Base-by-base conservation (phyloP, 2,329 filamentous ascomycete genomes). In the Fusarium sp. region DNA sequence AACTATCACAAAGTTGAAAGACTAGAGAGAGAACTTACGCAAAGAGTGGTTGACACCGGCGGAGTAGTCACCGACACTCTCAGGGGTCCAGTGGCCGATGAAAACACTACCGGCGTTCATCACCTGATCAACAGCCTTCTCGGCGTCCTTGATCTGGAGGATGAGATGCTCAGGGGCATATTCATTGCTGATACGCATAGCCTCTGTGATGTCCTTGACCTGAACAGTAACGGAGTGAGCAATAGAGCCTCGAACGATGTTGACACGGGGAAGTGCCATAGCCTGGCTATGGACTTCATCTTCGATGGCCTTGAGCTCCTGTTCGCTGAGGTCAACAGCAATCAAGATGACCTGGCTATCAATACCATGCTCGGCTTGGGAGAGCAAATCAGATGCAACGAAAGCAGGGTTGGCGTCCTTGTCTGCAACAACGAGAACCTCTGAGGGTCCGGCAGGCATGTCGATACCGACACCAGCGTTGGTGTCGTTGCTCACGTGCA, bases 101-200 rank as follows among this genome's bases (percentile, higher is more conserved):
- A 99, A 99, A 8, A 99, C 94, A 77, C 93, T 97, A 19, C 96
- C 96, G 3, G 96, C 96, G 73, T 99, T 97, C 82, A 94, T 87
- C 23, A 99, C 94, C 77, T 90, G 82, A 35, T 92, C 89, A 1
- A 97, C 90, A 4, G 90, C 85, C 60, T 86, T 83, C 72, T 92
- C 88, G 8, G 96, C 91, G 68, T 97, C 85, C 68, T 90, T 85
- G 46, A 98, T 82, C 78, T 98, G 96, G 47, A 99, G 83, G 72
- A 99, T 99, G 76, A 99, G 81, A 82, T 99, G 96, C 82, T 99
- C 96, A 0, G 96, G 96, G 2, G 96, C 96, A 75, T 99, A 99
- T 22, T 92, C 86, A 78, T 99, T 99, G 86, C 93, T 97, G 73
- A 95, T 87, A 48, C 82, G 82, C 87, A 96, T 90, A 7, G 92